phyloP scores from a whole-genome alignment of 1,284 basidiomycete species.

The Marasmius fiardii region DNA sequence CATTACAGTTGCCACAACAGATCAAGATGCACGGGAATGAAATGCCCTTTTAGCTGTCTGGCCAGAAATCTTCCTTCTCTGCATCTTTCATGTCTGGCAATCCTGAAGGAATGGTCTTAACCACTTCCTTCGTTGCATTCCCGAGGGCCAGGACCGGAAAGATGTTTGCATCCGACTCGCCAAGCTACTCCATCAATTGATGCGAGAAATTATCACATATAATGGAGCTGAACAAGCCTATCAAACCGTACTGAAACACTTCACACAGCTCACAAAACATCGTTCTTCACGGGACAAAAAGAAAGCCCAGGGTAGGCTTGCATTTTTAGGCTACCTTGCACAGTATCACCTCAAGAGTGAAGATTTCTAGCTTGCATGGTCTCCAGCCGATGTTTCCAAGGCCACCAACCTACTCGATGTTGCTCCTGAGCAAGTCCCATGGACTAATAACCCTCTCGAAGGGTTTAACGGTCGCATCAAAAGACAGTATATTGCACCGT shows the following conservation, averaged over 20 bases:
- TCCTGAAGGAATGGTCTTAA: conserved; percentile 12
- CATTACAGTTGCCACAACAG: conserved; percentile 6
- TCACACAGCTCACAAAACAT: conserved; percentile 7
- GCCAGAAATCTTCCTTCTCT: conserved; percentile 15
- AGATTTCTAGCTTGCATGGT: conserved; percentile 25
- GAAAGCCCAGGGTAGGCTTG: conserved; percentile 17
- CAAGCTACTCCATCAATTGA: too few relatives aligned
- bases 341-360: too few relatives aligned
- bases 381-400: conserved; percentile 17
- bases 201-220: conserved; percentile 21
- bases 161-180: too few relatives aligned
- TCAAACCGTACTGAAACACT: conserved; percentile 17
- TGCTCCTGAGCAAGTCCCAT: conserved; percentile 13
- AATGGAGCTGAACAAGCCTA: conserved; percentile 15
- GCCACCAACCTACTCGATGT: conserved; percentile 14
- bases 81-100: conserved; percentile 15
- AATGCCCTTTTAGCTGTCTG: conserved; percentile 23
- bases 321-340: too few relatives aligned
- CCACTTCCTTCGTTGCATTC: too few relatives aligned
- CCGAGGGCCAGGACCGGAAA: too few relatives aligned
- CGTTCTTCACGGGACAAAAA: conserved; percentile 4
- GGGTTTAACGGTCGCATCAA: conserved; percentile 21
- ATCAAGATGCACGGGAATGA: conserved; percentile 16
- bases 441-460: conserved; percentile 24
- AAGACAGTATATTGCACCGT: conserved; percentile 1